phyloP scores from a whole-genome alignment of 371 early-diverging fungal genomes.

The Mucor saturninus region DNA sequence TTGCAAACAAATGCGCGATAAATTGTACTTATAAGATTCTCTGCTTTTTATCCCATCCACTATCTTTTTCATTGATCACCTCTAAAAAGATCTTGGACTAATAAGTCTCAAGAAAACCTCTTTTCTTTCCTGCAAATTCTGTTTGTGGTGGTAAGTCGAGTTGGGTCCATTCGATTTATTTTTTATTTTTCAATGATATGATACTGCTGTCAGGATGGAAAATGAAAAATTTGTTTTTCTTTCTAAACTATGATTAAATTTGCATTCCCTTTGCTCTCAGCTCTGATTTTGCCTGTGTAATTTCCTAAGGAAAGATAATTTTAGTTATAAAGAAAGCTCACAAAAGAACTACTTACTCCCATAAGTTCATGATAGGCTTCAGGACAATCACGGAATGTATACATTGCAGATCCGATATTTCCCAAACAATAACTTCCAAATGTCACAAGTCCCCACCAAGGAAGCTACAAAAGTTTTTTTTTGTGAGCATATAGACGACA shows the following conservation, averaged over 20 bases:
- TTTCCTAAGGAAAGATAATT: constrained; percentile 51
- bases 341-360: constrained; percentile 51
- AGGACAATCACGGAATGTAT: constrained; percentile 90
- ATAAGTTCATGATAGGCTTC: constrained; percentile 83
- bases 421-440: constrained; percentile 87
- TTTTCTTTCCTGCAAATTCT: no score
- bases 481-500: background rate
- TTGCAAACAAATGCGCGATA: no score
- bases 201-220: no score
- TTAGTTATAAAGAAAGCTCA: background rate
- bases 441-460: constrained; percentile 80
- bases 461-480: constrained; percentile 57
- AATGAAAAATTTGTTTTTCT: no score
- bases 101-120: no score
- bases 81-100: no score
- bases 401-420: constrained; percentile 82
- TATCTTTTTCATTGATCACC: no score
- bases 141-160: no score
- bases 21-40: no score
- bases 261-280: constrained; percentile 63
- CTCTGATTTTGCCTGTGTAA: constrained; percentile 66
- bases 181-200: no score
- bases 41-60: no score
- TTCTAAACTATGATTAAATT: constrained; percentile 5
- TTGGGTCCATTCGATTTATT: no score